These are phyloP conservation scores for Eucalyptus decipiens DNA, from an alignment of 345 rosid species.

Conservation along the genomic window DNA sequence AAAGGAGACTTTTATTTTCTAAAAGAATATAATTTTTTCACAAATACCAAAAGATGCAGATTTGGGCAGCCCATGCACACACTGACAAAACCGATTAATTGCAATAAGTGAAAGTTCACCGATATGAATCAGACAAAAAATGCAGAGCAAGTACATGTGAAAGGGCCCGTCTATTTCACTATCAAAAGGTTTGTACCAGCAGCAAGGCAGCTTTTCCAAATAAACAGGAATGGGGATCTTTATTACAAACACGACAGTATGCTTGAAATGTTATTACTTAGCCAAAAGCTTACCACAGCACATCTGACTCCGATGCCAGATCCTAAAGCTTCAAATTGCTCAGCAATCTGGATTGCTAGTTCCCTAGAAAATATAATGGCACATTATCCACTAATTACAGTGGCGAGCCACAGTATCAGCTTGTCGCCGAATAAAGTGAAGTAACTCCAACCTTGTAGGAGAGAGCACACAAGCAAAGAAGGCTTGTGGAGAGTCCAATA, in stretches of 20 bases:
- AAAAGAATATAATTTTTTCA: neutral
- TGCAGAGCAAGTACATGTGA: neutral
- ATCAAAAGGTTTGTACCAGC: neutral
- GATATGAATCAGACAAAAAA: neutral
- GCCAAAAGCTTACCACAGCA: slow-evolving; percentile 59
- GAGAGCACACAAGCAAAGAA: slow-evolving; percentile 90
- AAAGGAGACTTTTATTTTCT: neutral
- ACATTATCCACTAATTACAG: neutral
- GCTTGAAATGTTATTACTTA: neutral
- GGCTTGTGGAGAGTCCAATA: slow-evolving; percentile 55
- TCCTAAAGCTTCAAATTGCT: slow-evolving; percentile 91
- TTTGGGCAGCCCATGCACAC: neutral
- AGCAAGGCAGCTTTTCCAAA: neutral
- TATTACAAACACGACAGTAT: neutral
- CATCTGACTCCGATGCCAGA: slow-evolving; percentile 66
- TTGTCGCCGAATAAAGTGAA: neutral
- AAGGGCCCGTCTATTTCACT: neutral
- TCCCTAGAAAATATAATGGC: slow-evolving; percentile 31
- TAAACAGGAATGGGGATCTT: neutral
- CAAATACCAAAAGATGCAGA: neutral
- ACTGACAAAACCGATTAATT: neutral
- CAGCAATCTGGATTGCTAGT: slow-evolving; percentile 91
- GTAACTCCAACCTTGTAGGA: slow-evolving; percentile 56
- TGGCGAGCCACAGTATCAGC: neutral
- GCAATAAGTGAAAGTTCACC: neutral